A percentile compares a stretch with the other conserved stretches of the same genome.
These are phyloP conservation scores for Teunomyces atbi DNA, from an alignment of 805 yeast species.

Conservation along the genomic window DNA sequence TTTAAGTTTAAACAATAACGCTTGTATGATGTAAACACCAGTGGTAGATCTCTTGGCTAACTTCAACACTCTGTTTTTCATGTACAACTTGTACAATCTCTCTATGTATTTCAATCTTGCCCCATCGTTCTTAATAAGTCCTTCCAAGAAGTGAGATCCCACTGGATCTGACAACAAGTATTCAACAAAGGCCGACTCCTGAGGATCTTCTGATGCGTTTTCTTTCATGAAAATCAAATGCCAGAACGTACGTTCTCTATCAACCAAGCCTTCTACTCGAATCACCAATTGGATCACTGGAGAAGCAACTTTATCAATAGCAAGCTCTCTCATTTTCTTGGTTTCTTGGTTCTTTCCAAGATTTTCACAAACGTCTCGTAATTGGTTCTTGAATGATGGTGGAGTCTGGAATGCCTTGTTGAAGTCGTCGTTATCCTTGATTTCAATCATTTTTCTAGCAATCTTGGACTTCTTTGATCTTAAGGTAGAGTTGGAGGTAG, in stretches of 20 bases:
- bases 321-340: constrained; percentile 59
- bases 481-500: constrained; percentile 64
- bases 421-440: constrained; percentile 73
- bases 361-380: constrained; percentile 47
- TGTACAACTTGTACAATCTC: constrained; percentile 66
- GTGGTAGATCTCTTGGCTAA: constrained; percentile 79
- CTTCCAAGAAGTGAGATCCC: constrained; percentile 91
- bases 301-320: constrained; percentile 79
- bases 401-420: constrained; percentile 69
- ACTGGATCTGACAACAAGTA: constrained; percentile 80
- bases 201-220: constrained; percentile 49
- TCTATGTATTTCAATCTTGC: constrained; percentile 65
- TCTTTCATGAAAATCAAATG: constrained; percentile 56
- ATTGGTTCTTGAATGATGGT: constrained; percentile 57
- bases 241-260: constrained; percentile 71
- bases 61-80: constrained; percentile 70
- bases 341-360: constrained; percentile 37
- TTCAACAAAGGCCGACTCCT: constrained; percentile 80
- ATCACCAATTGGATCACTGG: constrained; percentile 81
- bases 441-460: constrained; percentile 91
- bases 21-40: constrained; percentile 77
- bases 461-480: constrained; percentile 82
- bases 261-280: constrained; percentile 78
- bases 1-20: constrained; percentile 62
- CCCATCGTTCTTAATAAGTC: constrained; percentile 59